Evolutionary conservation across 2,329 filamentous ascomycete species (phyloP), one percentile per base, ranked within the genome.

Genomic region (Ascochyta koolunga): DNA sequence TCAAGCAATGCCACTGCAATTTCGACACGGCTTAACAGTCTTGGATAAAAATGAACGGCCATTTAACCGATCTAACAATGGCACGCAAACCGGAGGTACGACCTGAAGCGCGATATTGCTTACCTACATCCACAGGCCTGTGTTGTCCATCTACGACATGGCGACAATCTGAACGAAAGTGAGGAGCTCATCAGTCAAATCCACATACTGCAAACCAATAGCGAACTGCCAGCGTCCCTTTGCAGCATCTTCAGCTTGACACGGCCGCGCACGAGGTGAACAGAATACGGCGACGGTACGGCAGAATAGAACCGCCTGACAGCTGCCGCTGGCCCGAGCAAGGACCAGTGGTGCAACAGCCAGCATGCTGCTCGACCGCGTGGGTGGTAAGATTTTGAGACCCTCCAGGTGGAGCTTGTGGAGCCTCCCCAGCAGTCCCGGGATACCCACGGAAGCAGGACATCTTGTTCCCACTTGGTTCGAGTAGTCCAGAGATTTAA

Each of bases 241-340:
- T 35, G 33, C 36, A 27, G 40, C 37, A 22, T 31, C 9, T 21
- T 16, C 22, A 27, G 24, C 10, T 39, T 38, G 16, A 46, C 31
- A 51, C 37, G 21, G 38, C 42, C 41, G 45, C 56, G 52, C 42
- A 49, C 36, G 24, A 42, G 40, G 36, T 32, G 16, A 21, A 47
- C 42, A 48, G 35, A 32, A 31, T 25, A 37, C 40, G 47, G 59
- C 51, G 44, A 56, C 50, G 52, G 56, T 42, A 59, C 54, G 53
- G 55, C 48, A 59, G 39, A 61, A 54, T 50, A 43, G 39, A 37
- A 53, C 43, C 46, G 46, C 54, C 31, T 60, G 40, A 62, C 52
- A 56, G 38, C 33, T 56, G 29, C 48, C 64, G 62, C 49, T 66
- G 62, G 60, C 40, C 65, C 62, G 65, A 64, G 56, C 38, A 43